A percentile compares a stretch with the other conserved stretches of the same genome.
These are phyloP conservation scores for Paramyrothecium sp. DNA, from an alignment of 2,329 filamentous ascomycete genomes.

Conservation along the genomic window DNA sequence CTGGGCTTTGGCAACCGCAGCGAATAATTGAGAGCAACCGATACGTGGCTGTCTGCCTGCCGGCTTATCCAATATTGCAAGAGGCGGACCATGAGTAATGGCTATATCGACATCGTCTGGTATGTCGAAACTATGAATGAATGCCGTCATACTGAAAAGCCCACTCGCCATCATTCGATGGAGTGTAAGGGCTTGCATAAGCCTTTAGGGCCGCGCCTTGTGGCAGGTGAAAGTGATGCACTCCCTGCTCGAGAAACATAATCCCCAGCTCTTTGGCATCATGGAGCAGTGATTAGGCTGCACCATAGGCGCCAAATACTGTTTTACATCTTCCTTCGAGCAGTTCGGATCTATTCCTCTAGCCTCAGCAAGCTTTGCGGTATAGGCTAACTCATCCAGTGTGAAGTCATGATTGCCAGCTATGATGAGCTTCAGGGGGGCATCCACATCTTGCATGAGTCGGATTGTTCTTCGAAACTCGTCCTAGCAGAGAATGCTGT, in stretches of 20 bases:
- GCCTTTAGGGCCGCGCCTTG: constrained; percentile 40
- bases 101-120: constrained; percentile 23
- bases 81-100: constrained; percentile 33
- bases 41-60: constrained; percentile 15
- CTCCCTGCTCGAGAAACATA: constrained; percentile 40
- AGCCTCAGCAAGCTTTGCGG: constrained; percentile 20
- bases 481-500: constrained; percentile 35
- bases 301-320: constrained; percentile 35
- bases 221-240: constrained; percentile 31
- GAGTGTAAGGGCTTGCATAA: constrained; percentile 46
- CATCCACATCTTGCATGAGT: constrained; percentile 35
- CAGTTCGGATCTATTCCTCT: constrained; percentile 7
- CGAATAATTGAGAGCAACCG: constrained; percentile 29
- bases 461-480: constrained; percentile 36
- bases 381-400: constrained; percentile 32
- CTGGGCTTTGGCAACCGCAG: constrained; percentile 21
- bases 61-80: constrained; percentile 40
- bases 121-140: constrained; percentile 26
- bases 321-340: constrained; percentile 6
- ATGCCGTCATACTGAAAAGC: constrained; percentile 41
- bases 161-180: constrained; percentile 32
- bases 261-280: constrained; percentile 26
- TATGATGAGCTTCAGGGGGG: constrained; percentile 47
- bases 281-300: constrained; percentile 25
- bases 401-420: constrained; percentile 53